These are phyloP conservation scores for Pyrenula massariospora DNA, from an alignment of 495 filamentous ascomycete genomes.

Conservation along the genomic window DNA sequence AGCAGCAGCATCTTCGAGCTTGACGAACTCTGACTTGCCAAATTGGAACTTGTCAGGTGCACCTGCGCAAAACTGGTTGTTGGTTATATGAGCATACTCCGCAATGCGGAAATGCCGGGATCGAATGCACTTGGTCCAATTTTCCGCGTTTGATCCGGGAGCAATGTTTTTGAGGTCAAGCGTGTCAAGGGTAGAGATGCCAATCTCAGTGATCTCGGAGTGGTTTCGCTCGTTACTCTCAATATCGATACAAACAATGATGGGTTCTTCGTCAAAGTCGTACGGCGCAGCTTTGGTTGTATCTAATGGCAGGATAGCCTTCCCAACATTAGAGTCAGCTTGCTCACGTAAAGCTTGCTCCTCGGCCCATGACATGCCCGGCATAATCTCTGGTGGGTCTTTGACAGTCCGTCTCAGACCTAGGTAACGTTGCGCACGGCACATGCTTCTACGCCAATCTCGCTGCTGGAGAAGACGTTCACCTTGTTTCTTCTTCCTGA, in stretches of 20 bases:
- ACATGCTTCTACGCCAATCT: slow-evolving; percentile 35
- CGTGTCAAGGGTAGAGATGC: slow-evolving; percentile 74
- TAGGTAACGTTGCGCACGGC: slow-evolving; percentile 56
- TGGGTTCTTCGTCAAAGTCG: slow-evolving; percentile 37
- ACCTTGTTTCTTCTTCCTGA: slow-evolving; percentile 37
- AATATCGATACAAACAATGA: slow-evolving; percentile 72
- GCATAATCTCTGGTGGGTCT: slow-evolving; percentile 6
- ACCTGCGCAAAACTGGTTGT: slow-evolving; percentile 52
- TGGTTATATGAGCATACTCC: slow-evolving; percentile 54
- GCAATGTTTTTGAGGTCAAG: slow-evolving; percentile 33
- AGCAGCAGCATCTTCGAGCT: slow-evolving; percentile 21
- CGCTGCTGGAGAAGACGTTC: slow-evolving; percentile 33
- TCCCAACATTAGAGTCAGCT: slow-evolving; percentile 2
- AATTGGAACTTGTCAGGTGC: slow-evolving; percentile 69
- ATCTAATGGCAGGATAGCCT: slow-evolving; percentile 19
- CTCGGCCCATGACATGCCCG: slow-evolving; percentile 13
- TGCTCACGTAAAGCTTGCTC: slow-evolving; percentile 9
- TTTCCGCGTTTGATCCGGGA: slow-evolving; percentile 44
- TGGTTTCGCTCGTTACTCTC: slow-evolving; percentile 64
- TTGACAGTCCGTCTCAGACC: slow-evolving; percentile 35
- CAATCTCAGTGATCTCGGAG: slow-evolving; percentile 66
- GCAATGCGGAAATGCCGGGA: slow-evolving; percentile 64
- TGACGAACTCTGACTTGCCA: slow-evolving; percentile 43
- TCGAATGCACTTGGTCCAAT: slow-evolving; percentile 55
- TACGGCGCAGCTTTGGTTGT: slow-evolving; percentile 23